Conservation (phyloP, 2,329 filamentous ascomycete species). For the Aspergillus sp. region DNA sequence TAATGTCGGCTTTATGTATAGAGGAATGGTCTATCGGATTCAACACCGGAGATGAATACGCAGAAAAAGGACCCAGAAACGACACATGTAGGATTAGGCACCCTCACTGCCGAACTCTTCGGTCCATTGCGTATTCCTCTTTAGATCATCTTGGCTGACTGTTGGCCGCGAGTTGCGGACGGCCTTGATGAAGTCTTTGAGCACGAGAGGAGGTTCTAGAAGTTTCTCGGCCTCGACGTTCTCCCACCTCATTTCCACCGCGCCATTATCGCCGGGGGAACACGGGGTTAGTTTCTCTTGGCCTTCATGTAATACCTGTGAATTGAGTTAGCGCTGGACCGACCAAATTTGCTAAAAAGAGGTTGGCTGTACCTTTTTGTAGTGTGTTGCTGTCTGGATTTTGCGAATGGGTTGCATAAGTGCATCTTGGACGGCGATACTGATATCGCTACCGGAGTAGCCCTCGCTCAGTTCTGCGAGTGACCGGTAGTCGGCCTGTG, state of each 20-base stretch:
- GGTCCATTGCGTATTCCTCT: constrained; percentile 88
- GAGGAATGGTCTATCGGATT: constrained; percentile 6
- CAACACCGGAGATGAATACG: constrained; percentile 2
- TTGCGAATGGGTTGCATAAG: constrained; percentile 97
- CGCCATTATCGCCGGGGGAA: constrained; percentile 83
- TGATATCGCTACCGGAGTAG: constrained; percentile 94
- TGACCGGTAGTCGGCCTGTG: constrained; percentile 72
- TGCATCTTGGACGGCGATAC: constrained; percentile 91
- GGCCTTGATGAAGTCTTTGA: constrained; percentile 93
- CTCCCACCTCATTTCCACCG: constrained; percentile 91
- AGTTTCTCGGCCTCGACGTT: constrained; percentile 80
- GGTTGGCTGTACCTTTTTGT: constrained; percentile 71
- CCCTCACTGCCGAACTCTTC: constrained; percentile 94
- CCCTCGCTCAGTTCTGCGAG: constrained; percentile 83
- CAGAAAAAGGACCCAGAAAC: not conserved
- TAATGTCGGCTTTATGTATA: not conserved
- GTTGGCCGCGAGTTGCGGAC: constrained; percentile 87
- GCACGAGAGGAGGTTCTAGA: constrained; percentile 77
- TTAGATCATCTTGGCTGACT: constrained; percentile 82
- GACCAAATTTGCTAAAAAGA: not conserved
- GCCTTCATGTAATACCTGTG: constrained; percentile 71
- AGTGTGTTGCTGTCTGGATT: constrained; percentile 96
- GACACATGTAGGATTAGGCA: constrained; percentile 41
- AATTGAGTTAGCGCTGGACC: constrained; percentile 8
- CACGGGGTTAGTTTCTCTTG: constrained; percentile 71